A percentile compares a stretch with the other conserved stretches of the same genome.
Conservation (phyloP, 2,329 filamentous ascomycete species). For the Amauroascus niger region DNA sequence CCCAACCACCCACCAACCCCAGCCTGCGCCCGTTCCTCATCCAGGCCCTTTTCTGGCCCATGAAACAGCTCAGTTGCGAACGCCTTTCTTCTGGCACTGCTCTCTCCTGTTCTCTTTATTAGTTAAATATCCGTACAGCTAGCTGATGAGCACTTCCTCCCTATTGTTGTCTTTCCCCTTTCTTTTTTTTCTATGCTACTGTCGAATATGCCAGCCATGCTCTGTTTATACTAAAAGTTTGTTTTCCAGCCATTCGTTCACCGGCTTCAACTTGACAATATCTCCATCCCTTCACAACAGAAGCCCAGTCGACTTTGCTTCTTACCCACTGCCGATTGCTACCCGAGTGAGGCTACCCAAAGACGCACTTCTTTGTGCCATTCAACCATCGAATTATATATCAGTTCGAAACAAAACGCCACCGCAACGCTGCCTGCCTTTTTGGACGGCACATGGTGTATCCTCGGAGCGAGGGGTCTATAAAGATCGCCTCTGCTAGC, state of each 20-base stretch:
- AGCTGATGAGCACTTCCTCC: too few species aligned
- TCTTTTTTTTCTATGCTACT: background rate
- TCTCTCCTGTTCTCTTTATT: background rate
- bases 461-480: constrained; percentile 36
- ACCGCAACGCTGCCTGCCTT: background rate
- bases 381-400: background rate
- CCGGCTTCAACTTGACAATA: background rate
- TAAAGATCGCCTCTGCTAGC: constrained; percentile 35
- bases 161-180: too few species aligned
- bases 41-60: too few species aligned
- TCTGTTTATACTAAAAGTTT: background rate
- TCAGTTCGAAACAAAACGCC: background rate
- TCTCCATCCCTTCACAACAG: background rate
- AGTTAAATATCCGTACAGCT: background rate
- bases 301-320: too few species aligned
- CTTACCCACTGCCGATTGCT: background rate
- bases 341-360: constrained; percentile 2
- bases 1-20: too few species aligned
- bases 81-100: background rate
- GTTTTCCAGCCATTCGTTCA: background rate
- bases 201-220: background rate
- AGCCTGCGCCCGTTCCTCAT: too few species aligned
- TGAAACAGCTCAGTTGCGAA: constrained; percentile 4
- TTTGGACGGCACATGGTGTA: constrained; percentile 34
- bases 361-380: too few species aligned